Conservation (phyloP, 2,329 filamentous ascomycete species). For the Huntiella moniliformis region DNA sequence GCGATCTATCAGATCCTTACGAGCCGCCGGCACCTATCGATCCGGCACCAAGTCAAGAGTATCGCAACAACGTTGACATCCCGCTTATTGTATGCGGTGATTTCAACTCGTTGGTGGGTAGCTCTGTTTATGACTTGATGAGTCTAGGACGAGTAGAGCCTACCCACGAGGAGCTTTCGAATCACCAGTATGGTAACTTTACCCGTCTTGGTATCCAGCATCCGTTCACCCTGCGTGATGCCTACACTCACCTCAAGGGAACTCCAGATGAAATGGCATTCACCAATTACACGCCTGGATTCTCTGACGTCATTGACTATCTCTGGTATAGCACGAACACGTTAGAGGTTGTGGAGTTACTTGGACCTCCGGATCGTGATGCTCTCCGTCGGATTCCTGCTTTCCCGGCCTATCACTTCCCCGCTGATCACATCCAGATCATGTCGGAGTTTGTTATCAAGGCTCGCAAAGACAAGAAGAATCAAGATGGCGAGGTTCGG, state of each 20-base stretch:
- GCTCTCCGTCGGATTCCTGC: conserved; percentile 76
- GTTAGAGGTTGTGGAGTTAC: conserved; percentile 62
- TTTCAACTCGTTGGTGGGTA: conserved; percentile 79
- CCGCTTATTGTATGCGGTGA: conserved; percentile 85
- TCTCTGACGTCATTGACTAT: conserved; percentile 83
- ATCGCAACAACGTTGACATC: conserved; percentile 69
- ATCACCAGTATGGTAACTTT: conserved; percentile 79
- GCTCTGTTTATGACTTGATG: conserved; percentile 81
- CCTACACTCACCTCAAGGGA: conserved; percentile 67
- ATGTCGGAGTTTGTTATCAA: conserved; percentile 83
- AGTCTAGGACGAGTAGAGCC: conserved; percentile 60
- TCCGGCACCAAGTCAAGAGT: conserved; percentile 68
- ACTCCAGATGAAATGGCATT: conserved; percentile 72
- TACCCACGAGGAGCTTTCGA: conserved; percentile 61
- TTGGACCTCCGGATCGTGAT: conserved; percentile 70
- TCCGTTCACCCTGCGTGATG: conserved; percentile 81
- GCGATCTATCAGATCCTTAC: conserved; percentile 21
- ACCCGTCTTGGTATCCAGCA: conserved; percentile 84
- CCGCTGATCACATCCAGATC: conserved; percentile 78
- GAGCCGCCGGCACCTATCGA: conserved; percentile 37
- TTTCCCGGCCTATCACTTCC: conserved; percentile 89
- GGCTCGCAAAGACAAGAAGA: conserved; percentile 63
- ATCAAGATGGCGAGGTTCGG: conserved; percentile 34
- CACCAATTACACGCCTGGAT: conserved; percentile 93
- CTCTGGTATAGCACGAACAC: conserved; percentile 94